These are phyloP conservation scores for Babesia ovis DNA, from an alignment of 169 alveolate genomes.

Conservation along the genomic window DNA sequence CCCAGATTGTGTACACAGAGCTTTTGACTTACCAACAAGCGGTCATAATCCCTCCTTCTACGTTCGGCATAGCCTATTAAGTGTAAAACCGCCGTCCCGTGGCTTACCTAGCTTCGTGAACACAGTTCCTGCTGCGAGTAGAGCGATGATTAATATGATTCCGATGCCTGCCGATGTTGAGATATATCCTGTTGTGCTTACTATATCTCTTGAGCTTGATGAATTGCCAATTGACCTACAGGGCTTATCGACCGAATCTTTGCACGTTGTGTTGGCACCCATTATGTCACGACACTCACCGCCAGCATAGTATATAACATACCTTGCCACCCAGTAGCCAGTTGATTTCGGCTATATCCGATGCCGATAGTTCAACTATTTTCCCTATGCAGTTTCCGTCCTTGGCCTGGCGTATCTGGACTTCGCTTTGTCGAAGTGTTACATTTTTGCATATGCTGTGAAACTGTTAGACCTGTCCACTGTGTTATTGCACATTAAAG, in stretches of 20 bases:
- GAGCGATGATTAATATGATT: slow-evolving; percentile 2
- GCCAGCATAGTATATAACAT: too few relatives aligned
- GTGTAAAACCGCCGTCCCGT: neutral
- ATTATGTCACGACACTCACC: too few relatives aligned
- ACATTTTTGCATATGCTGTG: slow-evolving; percentile 55
- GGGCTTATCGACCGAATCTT: too few relatives aligned
- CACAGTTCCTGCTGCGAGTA: slow-evolving; percentile 22
- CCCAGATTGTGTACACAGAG: neutral
- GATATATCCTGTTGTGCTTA: neutral
- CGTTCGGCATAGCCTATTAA: slow-evolving; percentile 8
- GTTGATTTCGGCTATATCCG: slow-evolving; percentile 61
- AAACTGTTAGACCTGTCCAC: neutral
- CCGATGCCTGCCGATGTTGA: slow-evolving; percentile 10
- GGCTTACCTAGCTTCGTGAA: slow-evolving; percentile 22
- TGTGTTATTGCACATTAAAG: neutral
- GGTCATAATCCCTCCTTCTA: neutral
- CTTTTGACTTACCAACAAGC: neutral
- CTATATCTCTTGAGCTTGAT: slow-evolving; percentile 28
- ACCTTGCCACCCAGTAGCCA: slow-evolving; percentile 68
- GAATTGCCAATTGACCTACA: slow-evolving; percentile 41
- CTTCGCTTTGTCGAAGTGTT: slow-evolving; percentile 38
- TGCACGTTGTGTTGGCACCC: too few relatives aligned
- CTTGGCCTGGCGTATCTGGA: slow-evolving; percentile 39
- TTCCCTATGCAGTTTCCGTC: slow-evolving; percentile 30
- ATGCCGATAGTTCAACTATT: slow-evolving; percentile 15